phyloP scores from a whole-genome alignment of 2,329 filamentous ascomycete genomes.

The Dendryphion nanum region DNA sequence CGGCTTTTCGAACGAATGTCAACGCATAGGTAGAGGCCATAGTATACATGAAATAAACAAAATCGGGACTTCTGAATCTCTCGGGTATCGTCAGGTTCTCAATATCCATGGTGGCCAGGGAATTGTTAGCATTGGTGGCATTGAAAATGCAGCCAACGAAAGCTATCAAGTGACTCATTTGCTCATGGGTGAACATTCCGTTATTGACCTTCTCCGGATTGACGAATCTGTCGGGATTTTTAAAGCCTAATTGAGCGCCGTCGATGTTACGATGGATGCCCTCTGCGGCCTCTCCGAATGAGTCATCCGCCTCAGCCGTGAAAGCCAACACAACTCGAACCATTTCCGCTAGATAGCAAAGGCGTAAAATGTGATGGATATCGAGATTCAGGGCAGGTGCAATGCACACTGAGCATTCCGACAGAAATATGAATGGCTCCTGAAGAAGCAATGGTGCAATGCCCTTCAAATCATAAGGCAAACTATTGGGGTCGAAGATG shows the following conservation, averaged over 20 bases:
- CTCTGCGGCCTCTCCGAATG: background rate
- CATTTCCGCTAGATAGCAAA: constrained; percentile 90
- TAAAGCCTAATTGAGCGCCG: background rate
- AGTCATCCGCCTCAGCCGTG: constrained; percentile 13
- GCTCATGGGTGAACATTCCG: constrained; percentile 21
- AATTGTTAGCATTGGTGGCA: constrained; percentile 21
- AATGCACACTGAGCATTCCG: constrained; percentile 72
- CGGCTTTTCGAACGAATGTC: constrained; percentile 82
- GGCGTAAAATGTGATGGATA: constrained; percentile 72
- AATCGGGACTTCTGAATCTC: constrained; percentile 26
- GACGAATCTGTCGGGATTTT: constrained; percentile 21
- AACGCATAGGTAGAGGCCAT: constrained; percentile 77
- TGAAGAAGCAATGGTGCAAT: constrained; percentile 59
- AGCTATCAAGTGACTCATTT: constrained; percentile 27
- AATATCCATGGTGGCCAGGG: constrained; percentile 21
- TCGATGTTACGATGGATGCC: background rate
- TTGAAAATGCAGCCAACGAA: constrained; percentile 35
- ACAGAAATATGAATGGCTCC: constrained; percentile 78
- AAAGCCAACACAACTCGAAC: constrained; percentile 72
- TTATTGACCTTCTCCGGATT: constrained; percentile 24
- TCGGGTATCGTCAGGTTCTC: constrained; percentile 22
- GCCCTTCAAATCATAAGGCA: constrained; percentile 45
- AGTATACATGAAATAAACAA: constrained; percentile 36
- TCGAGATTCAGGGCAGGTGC: constrained; percentile 68
- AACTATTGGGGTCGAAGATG: constrained; percentile 35